phyloP scores from a whole-genome alignment of 2,329 filamentous ascomycete genomes.

The Talaromyces rugulosus region DNA sequence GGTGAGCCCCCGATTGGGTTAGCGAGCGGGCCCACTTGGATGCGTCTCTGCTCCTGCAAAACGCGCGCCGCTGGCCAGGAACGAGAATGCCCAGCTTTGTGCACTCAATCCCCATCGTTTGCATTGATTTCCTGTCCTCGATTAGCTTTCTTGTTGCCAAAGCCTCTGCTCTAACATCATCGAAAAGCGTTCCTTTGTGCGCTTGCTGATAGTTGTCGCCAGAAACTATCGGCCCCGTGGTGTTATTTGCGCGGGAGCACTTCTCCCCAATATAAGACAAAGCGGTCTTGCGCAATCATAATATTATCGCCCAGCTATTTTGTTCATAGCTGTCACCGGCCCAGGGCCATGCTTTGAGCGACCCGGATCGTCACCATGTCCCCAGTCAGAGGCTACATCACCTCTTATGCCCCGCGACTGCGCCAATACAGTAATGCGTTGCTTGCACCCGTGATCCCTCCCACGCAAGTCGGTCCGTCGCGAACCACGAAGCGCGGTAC shows the following conservation, averaged over 20 bases:
- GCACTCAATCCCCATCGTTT: not conserved
- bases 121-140: not conserved
- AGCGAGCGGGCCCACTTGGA: not conserved
- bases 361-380: slow-evolving; percentile 39
- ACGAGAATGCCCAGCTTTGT: not conserved
- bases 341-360: slow-evolving; percentile 35
- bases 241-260: not conserved
- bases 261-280: not conserved
- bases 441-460: slow-evolving; percentile 75
- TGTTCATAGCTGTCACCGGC: slow-evolving; percentile 1
- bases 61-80: not conserved
- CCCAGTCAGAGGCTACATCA: slow-evolving; percentile 80
- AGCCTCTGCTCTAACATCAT: not conserved
- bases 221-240: not conserved
- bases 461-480: slow-evolving; percentile 62
- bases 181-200: not conserved
- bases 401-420: slow-evolving; percentile 85
- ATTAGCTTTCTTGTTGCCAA: not conserved
- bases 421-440: slow-evolving; percentile 90
- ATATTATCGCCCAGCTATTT: not conserved
- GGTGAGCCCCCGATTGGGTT: not conserved
- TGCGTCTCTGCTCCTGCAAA: not conserved
- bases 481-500: slow-evolving; percentile 97
- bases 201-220: not conserved
- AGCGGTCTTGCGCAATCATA: slow-evolving; percentile 1